Percentiles rank a stretch among this genome's conserved stretches.
Conservation (phyloP, 129 eudicot species). For the Rutidosis leptorrhynchoides region DNA sequence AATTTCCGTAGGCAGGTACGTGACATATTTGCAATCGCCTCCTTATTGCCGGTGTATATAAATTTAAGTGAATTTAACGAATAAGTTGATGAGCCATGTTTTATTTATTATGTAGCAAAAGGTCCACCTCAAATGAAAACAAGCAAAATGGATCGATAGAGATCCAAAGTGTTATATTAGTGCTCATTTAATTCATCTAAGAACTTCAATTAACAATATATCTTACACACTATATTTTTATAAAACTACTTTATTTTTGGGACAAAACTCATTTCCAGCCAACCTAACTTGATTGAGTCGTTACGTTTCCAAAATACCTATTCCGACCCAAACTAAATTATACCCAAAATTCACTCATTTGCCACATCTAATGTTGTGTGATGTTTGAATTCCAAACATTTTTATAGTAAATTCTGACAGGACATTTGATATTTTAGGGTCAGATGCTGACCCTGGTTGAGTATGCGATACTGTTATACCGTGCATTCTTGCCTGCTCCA, state of each 20-base stretch:
- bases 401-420: conserved; percentile 21
- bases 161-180: neutral
- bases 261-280: neutral
- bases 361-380: conserved; percentile 1
- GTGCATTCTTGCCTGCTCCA: conserved; percentile 71
- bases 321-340: neutral
- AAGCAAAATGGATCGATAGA: neutral
- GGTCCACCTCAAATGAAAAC: neutral
- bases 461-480: conserved; percentile 52
- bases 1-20: conserved; percentile 85
- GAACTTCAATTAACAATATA: neutral
- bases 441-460: conserved; percentile 70
- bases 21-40: neutral
- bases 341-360: neutral
- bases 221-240: neutral
- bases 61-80: neutral
- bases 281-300: neutral
- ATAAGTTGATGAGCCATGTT: neutral
- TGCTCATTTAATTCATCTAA: neutral
- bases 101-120: neutral
- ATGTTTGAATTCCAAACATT: conserved; percentile 7
- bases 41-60: neutral
- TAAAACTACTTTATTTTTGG: neutral
- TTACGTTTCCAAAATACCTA: neutral
- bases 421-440: conserved; percentile 39